Conservation (phyloP, 208 protist species). For the Leishmania lainsoni region DNA sequence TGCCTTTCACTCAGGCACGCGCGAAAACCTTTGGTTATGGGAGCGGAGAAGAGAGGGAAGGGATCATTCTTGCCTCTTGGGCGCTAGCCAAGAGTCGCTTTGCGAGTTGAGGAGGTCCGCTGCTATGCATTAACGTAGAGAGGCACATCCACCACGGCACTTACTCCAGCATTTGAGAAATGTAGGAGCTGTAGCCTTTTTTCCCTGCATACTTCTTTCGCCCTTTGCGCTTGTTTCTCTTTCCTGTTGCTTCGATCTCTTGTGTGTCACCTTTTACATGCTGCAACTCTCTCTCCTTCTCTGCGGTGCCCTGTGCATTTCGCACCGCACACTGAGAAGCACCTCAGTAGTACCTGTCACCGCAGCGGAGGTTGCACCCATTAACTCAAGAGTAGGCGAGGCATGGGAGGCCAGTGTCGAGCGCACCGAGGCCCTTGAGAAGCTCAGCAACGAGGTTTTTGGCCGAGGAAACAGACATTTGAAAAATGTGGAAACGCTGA, state of each 20-base stretch:
- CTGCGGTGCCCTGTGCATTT: not conserved
- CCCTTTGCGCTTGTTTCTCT: not conserved
- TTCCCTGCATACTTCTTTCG: not conserved
- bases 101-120: not conserved
- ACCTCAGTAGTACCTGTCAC: not conserved
- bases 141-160: not conserved
- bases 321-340: not conserved
- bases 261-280: not conserved
- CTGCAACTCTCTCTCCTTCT: slow-evolving; percentile 4
- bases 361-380: not conserved
- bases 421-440: slow-evolving; percentile 43
- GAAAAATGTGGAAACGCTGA: slow-evolving; percentile 81
- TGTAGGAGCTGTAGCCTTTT: not conserved
- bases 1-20: not conserved
- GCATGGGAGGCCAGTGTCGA: not conserved
- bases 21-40: not conserved
- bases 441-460: slow-evolving; percentile 83
- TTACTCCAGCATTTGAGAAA: not conserved
- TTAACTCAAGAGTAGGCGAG: not conserved
- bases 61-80: not conserved
- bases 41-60: not conserved
- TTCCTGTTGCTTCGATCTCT: not conserved
- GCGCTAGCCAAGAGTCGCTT: not conserved
- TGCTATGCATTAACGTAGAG: not conserved
- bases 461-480: slow-evolving; percentile 78